phyloP scores from a whole-genome alignment of 257 asterid species.

The Gentiana macrophylla region DNA sequence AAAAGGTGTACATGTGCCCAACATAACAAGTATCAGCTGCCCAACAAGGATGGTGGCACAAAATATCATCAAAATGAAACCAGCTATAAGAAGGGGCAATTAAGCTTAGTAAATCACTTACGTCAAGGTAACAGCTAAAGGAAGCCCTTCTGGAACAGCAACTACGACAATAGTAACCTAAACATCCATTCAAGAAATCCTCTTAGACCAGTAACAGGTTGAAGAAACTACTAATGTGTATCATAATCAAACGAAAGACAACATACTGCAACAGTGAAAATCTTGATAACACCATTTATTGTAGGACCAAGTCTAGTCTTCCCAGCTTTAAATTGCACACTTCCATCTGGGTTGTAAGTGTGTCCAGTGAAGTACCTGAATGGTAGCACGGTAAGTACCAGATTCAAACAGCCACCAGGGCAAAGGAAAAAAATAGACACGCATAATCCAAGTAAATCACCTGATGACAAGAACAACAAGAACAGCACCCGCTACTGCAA shows the following conservation, averaged over 20 bases:
- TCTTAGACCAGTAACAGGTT: conserved; percentile 2
- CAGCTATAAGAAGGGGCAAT: not conserved
- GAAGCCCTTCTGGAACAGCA: conserved; percentile 98
- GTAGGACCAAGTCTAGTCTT: conserved; percentile 56
- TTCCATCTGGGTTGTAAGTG: conserved; percentile 45
- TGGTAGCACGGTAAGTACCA: conserved; percentile 10
- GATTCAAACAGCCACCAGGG: conserved; percentile 1
- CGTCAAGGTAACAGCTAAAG: conserved; percentile 96
- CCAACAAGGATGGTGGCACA: not conserved
- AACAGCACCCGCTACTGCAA: conserved; percentile 61
- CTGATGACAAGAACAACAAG: conserved; percentile 64
- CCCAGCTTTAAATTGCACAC: conserved; percentile 51
- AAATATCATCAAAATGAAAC: not conserved
- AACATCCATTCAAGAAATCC: conserved; percentile 3
- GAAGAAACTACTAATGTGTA: not conserved
- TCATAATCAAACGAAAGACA: conserved; percentile 6
- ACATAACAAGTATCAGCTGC: no score
- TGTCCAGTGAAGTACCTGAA: conserved; percentile 78
- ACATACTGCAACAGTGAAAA: conserved; percentile 94
- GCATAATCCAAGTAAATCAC: conserved; percentile 21
- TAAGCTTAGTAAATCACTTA: conserved; percentile 25
- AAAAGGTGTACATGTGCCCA: not conserved
- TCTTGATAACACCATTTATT: conserved; percentile 59
- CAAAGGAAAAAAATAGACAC: conserved; percentile 9
- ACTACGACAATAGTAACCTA: conserved; percentile 96